phyloP scores from a whole-genome alignment of 148 eudicot species.

The Heliosperma pusillum region DNA sequence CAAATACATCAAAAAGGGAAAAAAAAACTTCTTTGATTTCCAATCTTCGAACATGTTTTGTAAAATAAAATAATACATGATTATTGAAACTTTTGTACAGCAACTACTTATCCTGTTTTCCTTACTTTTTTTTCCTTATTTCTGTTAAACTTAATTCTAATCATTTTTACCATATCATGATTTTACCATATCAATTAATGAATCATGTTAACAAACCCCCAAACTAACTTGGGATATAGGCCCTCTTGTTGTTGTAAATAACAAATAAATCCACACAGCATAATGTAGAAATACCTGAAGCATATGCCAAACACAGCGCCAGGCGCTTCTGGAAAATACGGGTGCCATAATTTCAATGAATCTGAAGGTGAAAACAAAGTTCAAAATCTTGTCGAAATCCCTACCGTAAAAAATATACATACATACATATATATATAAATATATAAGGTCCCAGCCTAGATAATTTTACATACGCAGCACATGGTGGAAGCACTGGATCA shows the following conservation, averaged over 20 bases:
- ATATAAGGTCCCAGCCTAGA: not conserved
- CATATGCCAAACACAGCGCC: slow-evolving; percentile 98
- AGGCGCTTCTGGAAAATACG: slow-evolving; percentile 77
- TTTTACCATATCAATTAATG: too few relatives aligned
- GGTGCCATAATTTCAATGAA: slow-evolving; percentile 98
- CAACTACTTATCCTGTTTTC: too few relatives aligned
- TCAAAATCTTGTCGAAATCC: not conserved
- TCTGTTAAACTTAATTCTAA: too few relatives aligned
- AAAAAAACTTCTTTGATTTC: too few relatives aligned
- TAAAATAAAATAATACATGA: too few relatives aligned
- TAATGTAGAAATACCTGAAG: slow-evolving; percentile 54
- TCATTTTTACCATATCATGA: too few relatives aligned
- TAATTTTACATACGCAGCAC: slow-evolving; percentile 73
- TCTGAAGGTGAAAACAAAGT: slow-evolving; percentile 32
- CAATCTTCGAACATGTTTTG: too few relatives aligned
- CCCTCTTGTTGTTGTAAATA: not conserved
- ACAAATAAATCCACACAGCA: not conserved
- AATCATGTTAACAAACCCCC: not conserved
- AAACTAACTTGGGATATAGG: not conserved
- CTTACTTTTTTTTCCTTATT: too few relatives aligned
- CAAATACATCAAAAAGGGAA: not conserved
- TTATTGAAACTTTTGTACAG: too few relatives aligned
- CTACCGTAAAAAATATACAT: not conserved
- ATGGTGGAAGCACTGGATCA: slow-evolving; percentile 79
- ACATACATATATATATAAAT: too few relatives aligned